A percentile compares a stretch with the other conserved stretches of the same genome.
These are phyloP conservation scores for Fagus sylvatica DNA, from an alignment of 306 rosid species.

Conservation along the genomic window DNA sequence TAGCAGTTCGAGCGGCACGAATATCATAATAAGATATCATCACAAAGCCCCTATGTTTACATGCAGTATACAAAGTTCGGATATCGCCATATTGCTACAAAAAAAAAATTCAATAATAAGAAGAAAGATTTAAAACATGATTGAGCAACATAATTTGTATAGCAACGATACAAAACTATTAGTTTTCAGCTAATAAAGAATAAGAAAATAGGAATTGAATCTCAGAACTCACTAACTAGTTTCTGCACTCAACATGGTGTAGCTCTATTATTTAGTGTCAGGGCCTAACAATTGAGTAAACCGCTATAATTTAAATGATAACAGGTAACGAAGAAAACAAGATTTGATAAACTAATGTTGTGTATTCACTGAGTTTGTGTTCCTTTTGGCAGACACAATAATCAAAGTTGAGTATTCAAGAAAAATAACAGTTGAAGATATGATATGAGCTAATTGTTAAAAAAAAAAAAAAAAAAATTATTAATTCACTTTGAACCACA, in stretches of 20 bases:
- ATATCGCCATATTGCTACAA: constrained; percentile 95
- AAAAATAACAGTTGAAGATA: no score
- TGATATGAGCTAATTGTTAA: no score
- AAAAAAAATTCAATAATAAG: not conserved
- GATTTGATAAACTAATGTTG: not conserved
- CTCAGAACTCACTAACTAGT: not conserved
- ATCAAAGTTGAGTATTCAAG: no score
- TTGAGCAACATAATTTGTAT: not conserved
- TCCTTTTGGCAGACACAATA: no score
- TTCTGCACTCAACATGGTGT: not conserved
- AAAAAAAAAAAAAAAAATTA: no score
- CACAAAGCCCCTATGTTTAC: constrained; percentile 98
- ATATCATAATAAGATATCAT: constrained; percentile 99
- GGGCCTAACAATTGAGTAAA: not conserved
- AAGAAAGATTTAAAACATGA: not conserved
- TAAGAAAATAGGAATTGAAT: not conserved
- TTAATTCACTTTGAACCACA: no score
- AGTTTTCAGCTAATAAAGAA: not conserved
- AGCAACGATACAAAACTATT: not conserved
- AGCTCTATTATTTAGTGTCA: not conserved
- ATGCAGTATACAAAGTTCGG: constrained; percentile 95
- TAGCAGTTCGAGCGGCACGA: constrained; percentile 97
- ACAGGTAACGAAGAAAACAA: not conserved
- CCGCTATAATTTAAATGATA: not conserved
- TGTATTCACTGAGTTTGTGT: no score